Evolutionary conservation across 2,329 filamentous ascomycete species (phyloP), one percentile per base, ranked within the genome.

Genomic region (Meredithiella fracta): DNA sequence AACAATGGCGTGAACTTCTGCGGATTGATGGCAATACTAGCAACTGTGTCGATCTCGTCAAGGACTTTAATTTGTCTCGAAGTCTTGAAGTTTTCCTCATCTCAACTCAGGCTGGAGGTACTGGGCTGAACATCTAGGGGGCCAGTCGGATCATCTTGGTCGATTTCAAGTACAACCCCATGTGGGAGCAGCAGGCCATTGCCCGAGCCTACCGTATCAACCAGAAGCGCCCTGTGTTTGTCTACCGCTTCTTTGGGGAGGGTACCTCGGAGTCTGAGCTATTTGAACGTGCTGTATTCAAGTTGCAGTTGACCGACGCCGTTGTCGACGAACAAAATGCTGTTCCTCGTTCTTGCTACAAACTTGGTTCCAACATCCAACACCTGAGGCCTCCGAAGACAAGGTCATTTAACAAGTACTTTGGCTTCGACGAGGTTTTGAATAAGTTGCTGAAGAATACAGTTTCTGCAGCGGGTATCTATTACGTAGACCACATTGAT

Each of bases 141-240:
- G 90, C 90, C 1, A 95, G 89, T 65, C 79, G 90, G 20, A 86
- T 95, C 1, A 77, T 96, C 20, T 83, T 96, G 20, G 85, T 94
- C 56, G 90, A 96, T 65, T 87, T 85, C 63, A 74, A 76, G 59
- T 95, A 82, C 69, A 92, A 90, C 60, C 90, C 90, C 0, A 76
- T 81, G 3, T 75, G 82, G 64, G 90, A 95, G 66, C 83, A 89
- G 63, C 90, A 96, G 67, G 90, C 90, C 1, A 79, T 95, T 53
- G 90, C 88, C 1, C 78, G 90, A 54, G 84, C 86, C 0, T 95
- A 92, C 67, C 85, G 90, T 1, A 77, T 96, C 34, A 88, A 89
- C 0, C 90, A 96, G 66, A 72, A 69, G 38, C 92, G 90, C 62
- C 74, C 77, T 0, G 89, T 94, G 1, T 90, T 78, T 64, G 88